Conservation (phyloP, 345 rosid genomes). For the Schrenkiella parvula region DNA sequence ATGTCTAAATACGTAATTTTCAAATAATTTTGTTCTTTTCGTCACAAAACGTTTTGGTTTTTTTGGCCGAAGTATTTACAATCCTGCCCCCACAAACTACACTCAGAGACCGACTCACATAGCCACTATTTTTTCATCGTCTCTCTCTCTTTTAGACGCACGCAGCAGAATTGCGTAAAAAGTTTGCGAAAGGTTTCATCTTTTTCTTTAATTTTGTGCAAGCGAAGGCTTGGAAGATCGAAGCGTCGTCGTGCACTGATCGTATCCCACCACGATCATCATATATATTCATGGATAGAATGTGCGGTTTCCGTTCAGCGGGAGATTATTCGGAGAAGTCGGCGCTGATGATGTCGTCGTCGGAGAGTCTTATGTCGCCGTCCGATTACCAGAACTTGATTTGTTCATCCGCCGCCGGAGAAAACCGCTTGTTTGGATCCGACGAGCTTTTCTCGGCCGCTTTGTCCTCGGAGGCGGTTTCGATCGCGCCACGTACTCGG, state of each 20-base stretch:
- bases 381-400: conserved; percentile 44
- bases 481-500: conserved; percentile 40
- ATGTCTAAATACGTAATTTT: neutral
- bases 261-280: conserved; percentile 6
- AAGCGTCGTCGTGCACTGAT: conserved; percentile 1
- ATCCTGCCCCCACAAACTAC: conserved; percentile 1
- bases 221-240: neutral
- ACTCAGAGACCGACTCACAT: neutral
- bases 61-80: conserved; percentile 1
- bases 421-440: conserved; percentile 43
- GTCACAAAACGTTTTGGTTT: neutral
- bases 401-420: conserved; percentile 43
- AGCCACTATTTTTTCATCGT: neutral
- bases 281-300: conserved; percentile 21
- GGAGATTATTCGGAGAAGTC: conserved; percentile 48
- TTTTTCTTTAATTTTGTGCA: neutral
- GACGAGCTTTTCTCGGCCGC: conserved; percentile 50
- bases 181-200: neutral
- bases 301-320: conserved; percentile 37
- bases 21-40: neutral
- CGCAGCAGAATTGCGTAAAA: neutral
- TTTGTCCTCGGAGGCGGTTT: conserved; percentile 54
- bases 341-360: conserved; percentile 42
- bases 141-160: neutral
- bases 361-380: conserved; percentile 54